phyloP scores from a whole-genome alignment of 129 eudicot genomes.

The Arctium minus region DNA sequence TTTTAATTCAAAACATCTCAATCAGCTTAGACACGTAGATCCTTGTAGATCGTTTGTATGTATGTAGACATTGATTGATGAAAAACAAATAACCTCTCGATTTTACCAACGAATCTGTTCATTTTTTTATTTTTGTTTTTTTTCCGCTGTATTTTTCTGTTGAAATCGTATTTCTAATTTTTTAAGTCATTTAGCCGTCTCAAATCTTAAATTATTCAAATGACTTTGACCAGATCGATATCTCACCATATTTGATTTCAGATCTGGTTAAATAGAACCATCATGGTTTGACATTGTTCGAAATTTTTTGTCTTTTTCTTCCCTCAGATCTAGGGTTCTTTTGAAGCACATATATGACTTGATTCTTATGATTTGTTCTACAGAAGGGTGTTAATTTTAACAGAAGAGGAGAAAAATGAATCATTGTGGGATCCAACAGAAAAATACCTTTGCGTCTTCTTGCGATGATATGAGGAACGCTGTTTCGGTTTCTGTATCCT shows the following conservation, averaged over 20 bases:
- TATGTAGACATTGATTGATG: conserved; percentile 8
- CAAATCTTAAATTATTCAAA: conserved; percentile 8
- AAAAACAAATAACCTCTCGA: conserved; percentile 16
- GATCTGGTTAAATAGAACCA: conserved; percentile 3
- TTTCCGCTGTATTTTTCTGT: neutral
- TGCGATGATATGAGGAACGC: conserved; percentile 62
- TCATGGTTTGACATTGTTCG: neutral
- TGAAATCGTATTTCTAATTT: neutral
- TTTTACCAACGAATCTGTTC: conserved; percentile 10
- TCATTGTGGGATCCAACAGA: conserved; percentile 57
- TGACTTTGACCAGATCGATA: conserved; percentile 15
- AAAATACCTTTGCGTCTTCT: conserved; percentile 34
- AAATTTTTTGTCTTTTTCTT: neutral
- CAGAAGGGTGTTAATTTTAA: neutral
- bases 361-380: neutral
- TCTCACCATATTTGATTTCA: neutral
- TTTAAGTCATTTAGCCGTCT: conserved; percentile 16
- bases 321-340: conserved; percentile 1
- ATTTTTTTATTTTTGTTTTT: neutral
- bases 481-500: conserved; percentile 34
- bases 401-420: conserved; percentile 29
- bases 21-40: conserved; percentile 21
- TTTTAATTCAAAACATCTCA: conserved; percentile 13
- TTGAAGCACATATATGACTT: neutral
- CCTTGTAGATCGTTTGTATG: conserved; percentile 20